Evolutionary conservation across 257 asterid species (phyloP), one percentile per base, ranked within the genome.

Genomic region (Solanum neorickii): DNA sequence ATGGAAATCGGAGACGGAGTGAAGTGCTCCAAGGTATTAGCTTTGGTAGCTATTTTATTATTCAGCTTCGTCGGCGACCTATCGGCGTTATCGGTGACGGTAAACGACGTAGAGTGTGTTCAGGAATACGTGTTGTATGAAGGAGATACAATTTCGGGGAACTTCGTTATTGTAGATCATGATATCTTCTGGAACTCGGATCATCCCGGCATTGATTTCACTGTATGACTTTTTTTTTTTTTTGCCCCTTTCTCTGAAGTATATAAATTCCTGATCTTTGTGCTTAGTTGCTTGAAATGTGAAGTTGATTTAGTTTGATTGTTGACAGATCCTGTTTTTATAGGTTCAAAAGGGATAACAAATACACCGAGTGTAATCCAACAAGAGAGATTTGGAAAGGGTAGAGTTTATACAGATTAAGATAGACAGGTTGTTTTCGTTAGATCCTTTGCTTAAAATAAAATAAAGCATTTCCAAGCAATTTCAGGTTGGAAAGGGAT

Each of bases 61-160:
- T 70, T 91, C 86, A 92, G 93, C 87, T 88, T 89, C 49, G 86
- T 84, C 31, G 31, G 94, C 83, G 87, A 90, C 47, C 44, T 87
- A 27, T 86, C 87, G 9, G 92, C 94, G 83, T 90, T 96, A n/a
- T 91, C 97, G 8, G 90, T 96, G 70, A 91, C 95, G n/a, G 99
- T 96, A 21, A 91, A 70, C 76, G 89, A 95, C 62, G 92, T 77
- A 3, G 99, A 96, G 85, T 96, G 99, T 88, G 95, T 96, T 0
- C 93, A 86, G 87, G 99, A 96, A n/a, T 96, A 95, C 92, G 98
- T 95, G 3, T 88, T 87, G 73, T 91, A 94, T 89, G 94, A 93
- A 76, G 98, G 93, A 86, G 99, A 95, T 90, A 88, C 95, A 33
- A 90, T 96, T 46, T 91, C 98, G 7, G 99, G 99, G 13, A 95